These are phyloP conservation scores for Coemansia sp. DNA, from an alignment of 192 early-diverging fungal species.

Conservation along the genomic window DNA sequence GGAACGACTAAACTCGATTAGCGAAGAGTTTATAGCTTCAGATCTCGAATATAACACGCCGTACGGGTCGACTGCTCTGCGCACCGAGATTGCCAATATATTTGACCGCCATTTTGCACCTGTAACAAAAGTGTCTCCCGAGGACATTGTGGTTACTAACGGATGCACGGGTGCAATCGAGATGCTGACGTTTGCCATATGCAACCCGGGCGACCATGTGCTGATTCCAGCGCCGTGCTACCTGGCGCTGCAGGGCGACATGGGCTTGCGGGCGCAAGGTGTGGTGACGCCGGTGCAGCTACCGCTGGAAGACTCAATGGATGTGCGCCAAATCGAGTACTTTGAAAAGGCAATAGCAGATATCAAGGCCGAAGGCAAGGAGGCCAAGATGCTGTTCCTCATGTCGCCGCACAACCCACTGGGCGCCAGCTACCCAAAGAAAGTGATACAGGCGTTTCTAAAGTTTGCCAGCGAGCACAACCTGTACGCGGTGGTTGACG, in stretches of 20 bases:
- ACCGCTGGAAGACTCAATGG: slow-evolving; percentile 41
- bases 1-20: slow-evolving; percentile 51
- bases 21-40: slow-evolving; percentile 14
- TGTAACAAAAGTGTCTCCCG: slow-evolving; percentile 29
- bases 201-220: slow-evolving; percentile 71
- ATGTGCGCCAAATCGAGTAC: slow-evolving; percentile 54
- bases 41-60: slow-evolving; percentile 53
- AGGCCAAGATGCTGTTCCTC: slow-evolving; percentile 58
- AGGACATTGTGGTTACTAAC: slow-evolving; percentile 62
- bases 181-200: slow-evolving; percentile 62
- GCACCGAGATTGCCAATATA: slow-evolving; percentile 59
- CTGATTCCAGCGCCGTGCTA: slow-evolving; percentile 77
- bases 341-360: slow-evolving; percentile 45
- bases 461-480: slow-evolving; percentile 62
- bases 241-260: slow-evolving; percentile 69
- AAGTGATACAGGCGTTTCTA: slow-evolving; percentile 57
- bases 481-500: slow-evolving; percentile 73
- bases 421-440: slow-evolving; percentile 57
- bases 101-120: slow-evolving; percentile 68
- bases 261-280: slow-evolving; percentile 54
- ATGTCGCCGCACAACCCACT: slow-evolving; percentile 76
- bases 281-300: slow-evolving; percentile 56
- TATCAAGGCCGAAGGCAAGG: slow-evolving; percentile 49
- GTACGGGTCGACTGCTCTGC: slow-evolving; percentile 59
- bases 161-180: slow-evolving; percentile 69